Percentiles rank a stretch among this genome's conserved stretches.
Conservation (phyloP, 1,284 basidiomycete genomes). For the Puccinia novopanici region DNA sequence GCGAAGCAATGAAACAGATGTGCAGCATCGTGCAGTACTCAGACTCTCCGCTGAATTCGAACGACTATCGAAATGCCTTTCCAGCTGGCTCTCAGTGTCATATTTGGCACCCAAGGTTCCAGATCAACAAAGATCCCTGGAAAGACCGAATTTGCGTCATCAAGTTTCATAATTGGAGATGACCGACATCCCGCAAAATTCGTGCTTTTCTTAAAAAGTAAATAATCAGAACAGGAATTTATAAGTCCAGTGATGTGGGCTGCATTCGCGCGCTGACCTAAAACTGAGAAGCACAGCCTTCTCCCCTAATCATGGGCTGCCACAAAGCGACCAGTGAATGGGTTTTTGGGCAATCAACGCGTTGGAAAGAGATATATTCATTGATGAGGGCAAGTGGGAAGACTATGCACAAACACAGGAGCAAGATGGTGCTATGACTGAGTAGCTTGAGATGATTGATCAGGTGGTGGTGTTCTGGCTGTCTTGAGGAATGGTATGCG, state of each 20-base stretch:
- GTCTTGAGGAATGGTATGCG: conserved; percentile 1
- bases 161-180: no score
- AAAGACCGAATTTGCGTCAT: no score
- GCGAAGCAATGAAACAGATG: background rate
- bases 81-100: background rate
- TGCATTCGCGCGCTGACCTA: background rate
- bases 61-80: background rate
- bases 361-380: no score
- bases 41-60: background rate
- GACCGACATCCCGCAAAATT: no score
- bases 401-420: background rate
- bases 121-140: background rate
- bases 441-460: background rate
- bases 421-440: conserved; percentile 1
- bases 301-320: background rate
- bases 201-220: no score
- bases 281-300: background rate
- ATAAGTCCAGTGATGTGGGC: no score
- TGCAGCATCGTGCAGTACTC: background rate
- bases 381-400: no score
- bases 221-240: no score
- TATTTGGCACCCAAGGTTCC: background rate
- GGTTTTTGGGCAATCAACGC: no score
- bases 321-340: background rate
- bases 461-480: background rate